Conservation (phyloP, 2,329 filamentous ascomycete genomes). For the Xylaria multiplex region DNA sequence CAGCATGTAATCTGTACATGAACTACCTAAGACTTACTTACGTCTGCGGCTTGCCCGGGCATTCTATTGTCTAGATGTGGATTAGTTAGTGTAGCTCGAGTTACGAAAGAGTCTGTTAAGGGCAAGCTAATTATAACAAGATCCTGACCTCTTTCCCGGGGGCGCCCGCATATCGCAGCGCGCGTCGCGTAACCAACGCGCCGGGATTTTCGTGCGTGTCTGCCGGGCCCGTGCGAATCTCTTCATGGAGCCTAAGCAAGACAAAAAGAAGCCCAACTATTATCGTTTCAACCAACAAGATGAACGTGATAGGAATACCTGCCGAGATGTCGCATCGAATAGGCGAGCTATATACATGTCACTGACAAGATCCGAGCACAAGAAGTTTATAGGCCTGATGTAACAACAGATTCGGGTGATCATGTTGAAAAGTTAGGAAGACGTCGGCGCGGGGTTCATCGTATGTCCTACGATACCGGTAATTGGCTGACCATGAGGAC, state of each 20-base stretch:
- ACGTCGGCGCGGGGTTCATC: slow-evolving; percentile 4
- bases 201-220: slow-evolving; percentile 36
- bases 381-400: slow-evolving; percentile 29
- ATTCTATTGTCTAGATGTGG: slow-evolving; percentile 25
- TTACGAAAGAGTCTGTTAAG: slow-evolving; percentile 16
- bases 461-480: not conserved
- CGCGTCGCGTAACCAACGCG: slow-evolving; percentile 41
- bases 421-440: slow-evolving; percentile 23
- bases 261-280: slow-evolving; percentile 3
- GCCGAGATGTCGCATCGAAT: slow-evolving; percentile 39
- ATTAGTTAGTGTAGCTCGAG: slow-evolving; percentile 22
- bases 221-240: slow-evolving; percentile 11
- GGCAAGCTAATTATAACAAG: slow-evolving; percentile 31
- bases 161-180: slow-evolving; percentile 29
- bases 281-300: slow-evolving; percentile 29
- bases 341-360: slow-evolving; percentile 19
- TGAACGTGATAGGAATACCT: slow-evolving; percentile 22
- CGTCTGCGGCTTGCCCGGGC: slow-evolving; percentile 17
- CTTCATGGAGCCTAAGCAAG: slow-evolving; percentile 9
- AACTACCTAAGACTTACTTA: not conserved
- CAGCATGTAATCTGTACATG: not conserved
- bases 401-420: slow-evolving; percentile 32
- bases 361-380: slow-evolving; percentile 25
- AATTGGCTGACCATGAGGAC: slow-evolving; percentile 1
- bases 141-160: slow-evolving; percentile 22